Base-by-base conservation (phyloP, 2,329 filamentous ascomycete genomes). In the Huntiella abstrusa region DNA sequence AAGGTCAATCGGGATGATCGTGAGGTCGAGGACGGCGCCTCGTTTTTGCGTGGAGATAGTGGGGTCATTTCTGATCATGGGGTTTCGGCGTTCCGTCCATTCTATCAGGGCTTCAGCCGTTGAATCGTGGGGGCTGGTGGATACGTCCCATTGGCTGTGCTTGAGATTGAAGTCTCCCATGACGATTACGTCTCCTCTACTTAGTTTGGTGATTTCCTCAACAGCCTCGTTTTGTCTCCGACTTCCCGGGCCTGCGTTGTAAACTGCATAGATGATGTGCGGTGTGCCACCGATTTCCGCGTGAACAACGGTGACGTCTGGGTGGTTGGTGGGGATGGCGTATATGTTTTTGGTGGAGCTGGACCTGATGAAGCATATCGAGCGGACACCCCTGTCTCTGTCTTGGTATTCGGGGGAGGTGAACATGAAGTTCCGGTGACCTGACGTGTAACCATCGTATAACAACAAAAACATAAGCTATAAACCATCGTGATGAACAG, bases 81-180 rank as follows among this genome's bases (percentile, higher is more conserved):
- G 4, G 3, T 33, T 37, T 4, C n/a, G n/a, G 8, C 4, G 4
- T 36, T 36, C 42, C 8, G 15, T 17, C 42, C 33, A 37, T 35
- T 44, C 42, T n/a, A n/a, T 6, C 33, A 36, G 42, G 34, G 15
- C 17, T 15, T 36, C 42, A 3, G 33, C 42, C n/a, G 34, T 22
- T 0, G 28, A 16, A 7, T 22, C 17, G 28, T 35, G n/a, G 4
- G 12, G 8, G 33, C 10, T 11, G 3, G 7, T 5, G 12, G 28
- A 8, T 11, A 17, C 16, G n/a, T 22, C 33, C 42, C 42, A 44
- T 12, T 3, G 12, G 32, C 10, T 10, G 33, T 44, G 42, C 12
- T 36, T 32, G 17, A 44, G 42, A 6, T 44, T 35, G 33, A 44
- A 44, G 13, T 36, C 33, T 11, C 19, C 33, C 28, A 44, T 44